Base-by-base conservation (phyloP, 768 basidiomycete genomes). In the Termitomyces sp. region DNA sequence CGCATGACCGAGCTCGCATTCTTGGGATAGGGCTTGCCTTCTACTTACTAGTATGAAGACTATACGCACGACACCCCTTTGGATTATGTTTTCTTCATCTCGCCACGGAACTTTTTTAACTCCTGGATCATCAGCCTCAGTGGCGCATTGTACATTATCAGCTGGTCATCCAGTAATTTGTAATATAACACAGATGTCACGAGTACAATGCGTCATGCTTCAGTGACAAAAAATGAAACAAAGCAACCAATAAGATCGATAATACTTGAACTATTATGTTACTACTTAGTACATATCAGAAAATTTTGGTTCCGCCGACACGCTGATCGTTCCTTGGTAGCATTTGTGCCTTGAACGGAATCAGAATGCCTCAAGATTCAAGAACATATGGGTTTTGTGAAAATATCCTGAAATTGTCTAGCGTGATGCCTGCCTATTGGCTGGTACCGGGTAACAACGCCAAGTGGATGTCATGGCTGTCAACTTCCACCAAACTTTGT, bases 1-100 rank as follows among this genome's bases (percentile, higher is more conserved):
- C 73, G 86, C 68, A 72, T 89, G 75, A 83, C 84, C 45, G 88
- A 91, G 73, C 67, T 88, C 64, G 87, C 87, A 54, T 91, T 90
- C 66, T 70, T 87, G 66, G 72, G 68, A 56, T 77, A 66, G 61
- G n/a, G 16, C 43, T 46, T 18, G n/a, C 52, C 33, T 63, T 51
- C 12, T 45, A 32, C 42, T 10, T 45, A 55, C 18, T 58, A n/a
- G 16, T 46, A 16, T 47, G 12, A 8, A 35, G n/a, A 30, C n/a
- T 47, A 53, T 40, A 20, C 24, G 36, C 49, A 30, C 48, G 43
- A 44, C 32, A 48, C 32, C 60, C 48, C 40, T 48, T 46, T 44
- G 35, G 35, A 53, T 57, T 48, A 43, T 46, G 43, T 46, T 52
- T 32, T 24, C 22, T 54, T 30, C 20, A 1, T 32, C 9, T 24